Base-by-base conservation (phyloP, 2,329 filamentous ascomycete genomes). In the Ceratocystis smalleyi region DNA sequence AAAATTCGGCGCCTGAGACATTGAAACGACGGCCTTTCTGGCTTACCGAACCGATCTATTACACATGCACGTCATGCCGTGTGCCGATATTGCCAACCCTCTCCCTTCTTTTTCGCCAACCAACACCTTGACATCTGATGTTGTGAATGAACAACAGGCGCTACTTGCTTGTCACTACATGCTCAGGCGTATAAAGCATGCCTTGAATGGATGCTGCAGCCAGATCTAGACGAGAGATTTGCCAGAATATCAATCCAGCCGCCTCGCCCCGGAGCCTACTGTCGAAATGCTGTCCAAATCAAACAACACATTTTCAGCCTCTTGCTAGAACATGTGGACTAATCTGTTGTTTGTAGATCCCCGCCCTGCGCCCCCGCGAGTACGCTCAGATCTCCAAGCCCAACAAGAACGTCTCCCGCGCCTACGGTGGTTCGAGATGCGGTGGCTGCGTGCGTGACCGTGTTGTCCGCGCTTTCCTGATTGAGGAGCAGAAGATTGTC, bases 401-500 rank as follows among this genome's bases (percentile, higher is more conserved):
- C 77, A 91, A 96, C 87, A 99, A 99, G 90, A 96, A 90, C 74
- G 94, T 99, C 77, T 89, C 94, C 83, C 91, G 94, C 74, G 91
- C 94, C 75, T 99, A 99, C 78, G 91, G 94, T 78, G 94, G 94
- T 75, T 96, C 91, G 74, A 89, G 94, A 85, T 99, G 94, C 83
- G 91, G 88, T 76, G 94, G 90, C 84, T 99, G 94, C 79, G 94
- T 99, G 72, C 91, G 92, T 79, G 94, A 99, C 83, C 88, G 94
- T 73, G 89, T 99, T 72, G 90, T 96, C 72, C 90, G 94, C 73
- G 94, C 94, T 70, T 99, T 99, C 87, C 82, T 99, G 78, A 97
- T 99, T 71, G 95, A 99, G 84, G 94, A 99, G 86, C 94, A 99
- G 85, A 99, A 99, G 89, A 97, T 99, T 74, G 94, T 99, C 80